A percentile compares a stretch with the other conserved stretches of the same genome.
These are phyloP conservation scores for Cyberlindnera sargentensis DNA, from an alignment of 805 yeast species.

Conservation along the genomic window DNA sequence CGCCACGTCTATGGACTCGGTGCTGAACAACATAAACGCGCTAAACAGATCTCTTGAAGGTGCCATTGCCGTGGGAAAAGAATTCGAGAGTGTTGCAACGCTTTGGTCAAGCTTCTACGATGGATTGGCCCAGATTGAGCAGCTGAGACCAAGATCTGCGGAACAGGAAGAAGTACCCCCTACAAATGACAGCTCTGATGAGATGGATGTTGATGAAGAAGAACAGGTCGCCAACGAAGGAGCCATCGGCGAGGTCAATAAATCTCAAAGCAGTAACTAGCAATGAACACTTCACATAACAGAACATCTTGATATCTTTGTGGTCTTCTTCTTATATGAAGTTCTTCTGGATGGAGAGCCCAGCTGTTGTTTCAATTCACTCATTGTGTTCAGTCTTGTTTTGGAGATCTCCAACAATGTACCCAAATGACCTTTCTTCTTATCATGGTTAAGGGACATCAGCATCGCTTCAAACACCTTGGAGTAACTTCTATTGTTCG, in stretches of 20 bases:
- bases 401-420: not conserved
- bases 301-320: no score
- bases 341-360: not conserved
- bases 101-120: constrained; percentile 66
- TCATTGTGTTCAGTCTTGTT: not conserved
- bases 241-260: no score
- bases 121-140: constrained; percentile 32
- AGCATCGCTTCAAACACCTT: constrained; percentile 17
- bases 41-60: constrained; percentile 62
- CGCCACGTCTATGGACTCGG: constrained; percentile 54
- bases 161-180: not conserved
- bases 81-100: constrained; percentile 63
- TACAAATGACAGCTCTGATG: not conserved
- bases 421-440: not conserved
- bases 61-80: constrained; percentile 67
- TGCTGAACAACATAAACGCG: constrained; percentile 54
- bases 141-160: constrained; percentile 9
- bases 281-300: no score
- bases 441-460: constrained; percentile 5
- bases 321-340: constrained; percentile 1
- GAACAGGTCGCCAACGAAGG: not conserved
- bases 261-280: no score
- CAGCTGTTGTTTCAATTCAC: not conserved
- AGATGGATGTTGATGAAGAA: not conserved
- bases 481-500: constrained; percentile 11